Base-by-base conservation (phyloP, 148 eudicot species). In the Camellia japonica region DNA sequence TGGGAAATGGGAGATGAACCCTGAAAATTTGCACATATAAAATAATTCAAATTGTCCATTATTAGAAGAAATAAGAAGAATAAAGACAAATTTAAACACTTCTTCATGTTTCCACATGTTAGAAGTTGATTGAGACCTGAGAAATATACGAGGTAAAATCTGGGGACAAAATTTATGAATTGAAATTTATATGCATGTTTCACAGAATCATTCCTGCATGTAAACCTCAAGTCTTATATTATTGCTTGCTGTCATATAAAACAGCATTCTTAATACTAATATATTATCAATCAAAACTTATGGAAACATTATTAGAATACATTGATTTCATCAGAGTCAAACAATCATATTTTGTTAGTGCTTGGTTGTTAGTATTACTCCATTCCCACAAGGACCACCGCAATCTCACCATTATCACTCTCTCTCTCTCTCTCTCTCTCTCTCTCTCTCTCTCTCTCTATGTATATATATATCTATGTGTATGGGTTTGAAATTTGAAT, bases 311-410 rank as follows among this genome's bases (percentile, higher is more conserved):
- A 30, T 30, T 30, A 30, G 38, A 30, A 75, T 23, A 75, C 69
- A 75, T 69, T 76, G 38, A 30, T 30, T 30, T 30, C 38, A 30
- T 54, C 43, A 30, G 11, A 67, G 80, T 74, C 79, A 69, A 81
- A 73, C 75, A 69, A 81, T 16, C 8, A 46, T 20, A 59, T 56
- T 30, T 30, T 30, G 38, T 30, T 30, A 61, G 62, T 46, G 71
- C 65, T 51, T 14, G 80, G 61, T 76, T 69, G 74, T 30, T 74
- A 49, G 68, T 5, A 68, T 59, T 30, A 7, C 72, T 38, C 43
- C 19, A 20, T 15, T 67, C 18, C 62, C 43, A 20, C 71, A 19
- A 30, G 38, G 38, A 61, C 78, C 68, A 63, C 79, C 71, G 64
- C 59, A 47, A 49, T 51, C 55, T 58, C 78, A 20, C 15, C 68